phyloP scores from a whole-genome alignment of 352 stramenopile genomes.

The Globisporangium spinosum region DNA sequence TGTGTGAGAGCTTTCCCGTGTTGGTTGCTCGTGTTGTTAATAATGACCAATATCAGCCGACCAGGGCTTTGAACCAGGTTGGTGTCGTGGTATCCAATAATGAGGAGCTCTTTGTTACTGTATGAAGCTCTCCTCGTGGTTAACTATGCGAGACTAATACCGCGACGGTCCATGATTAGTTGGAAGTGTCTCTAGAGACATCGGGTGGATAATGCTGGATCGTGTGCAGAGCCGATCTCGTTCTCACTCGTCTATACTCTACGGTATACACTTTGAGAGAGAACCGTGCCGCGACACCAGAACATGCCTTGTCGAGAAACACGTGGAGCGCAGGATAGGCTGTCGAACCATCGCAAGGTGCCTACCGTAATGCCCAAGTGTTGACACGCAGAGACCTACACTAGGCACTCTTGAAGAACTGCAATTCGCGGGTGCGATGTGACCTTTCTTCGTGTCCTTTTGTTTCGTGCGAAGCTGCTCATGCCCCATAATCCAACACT shows the following conservation, averaged over 20 bases:
- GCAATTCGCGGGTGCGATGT: background rate
- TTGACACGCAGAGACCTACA: background rate
- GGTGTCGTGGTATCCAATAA: too few species aligned
- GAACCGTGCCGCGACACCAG: background rate
- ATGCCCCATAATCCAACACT: background rate
- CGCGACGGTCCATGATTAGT: background rate
- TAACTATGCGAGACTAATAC: background rate
- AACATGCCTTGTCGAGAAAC: background rate
- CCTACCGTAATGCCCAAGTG: background rate
- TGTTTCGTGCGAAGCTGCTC: background rate
- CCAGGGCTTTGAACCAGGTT: background rate
- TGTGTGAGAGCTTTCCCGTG: background rate
- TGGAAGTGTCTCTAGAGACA: background rate
- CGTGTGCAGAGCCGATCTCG: background rate
- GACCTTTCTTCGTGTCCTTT: background rate
- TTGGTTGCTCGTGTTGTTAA: background rate
- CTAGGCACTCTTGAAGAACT: conserved; percentile 10
- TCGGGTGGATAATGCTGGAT: background rate
- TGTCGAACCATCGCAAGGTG: background rate
- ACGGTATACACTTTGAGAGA: background rate
- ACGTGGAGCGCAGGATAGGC: background rate
- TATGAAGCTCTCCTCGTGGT: background rate
- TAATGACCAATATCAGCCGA: background rate
- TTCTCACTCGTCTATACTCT: background rate
- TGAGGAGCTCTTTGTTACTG: too few species aligned